These are phyloP conservation scores for peach (Prunus persica) DNA, from an alignment of 306 rosid genomes.

Conservation along the genomic window DNA sequence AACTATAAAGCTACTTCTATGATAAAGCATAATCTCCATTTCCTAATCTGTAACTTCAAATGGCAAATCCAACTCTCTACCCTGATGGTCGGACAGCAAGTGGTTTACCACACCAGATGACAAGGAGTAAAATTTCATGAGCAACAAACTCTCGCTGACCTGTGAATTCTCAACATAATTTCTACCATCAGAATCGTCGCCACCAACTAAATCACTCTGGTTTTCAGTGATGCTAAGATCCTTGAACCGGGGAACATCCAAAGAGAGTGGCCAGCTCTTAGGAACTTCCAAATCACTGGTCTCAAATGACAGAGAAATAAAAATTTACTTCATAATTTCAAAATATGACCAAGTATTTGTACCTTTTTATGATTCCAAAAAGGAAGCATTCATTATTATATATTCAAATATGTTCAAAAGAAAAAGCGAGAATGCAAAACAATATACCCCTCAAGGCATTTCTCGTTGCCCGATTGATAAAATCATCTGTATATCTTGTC, in stretches of 20 bases:
- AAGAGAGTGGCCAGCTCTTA: constrained; percentile 41
- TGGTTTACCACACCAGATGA: constrained; percentile 53
- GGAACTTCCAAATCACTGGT: constrained; percentile 56
- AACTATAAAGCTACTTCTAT: constrained; percentile 54
- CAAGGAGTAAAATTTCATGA: constrained; percentile 74
- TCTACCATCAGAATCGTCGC: constrained; percentile 41
- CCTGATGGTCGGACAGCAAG: constrained; percentile 51
- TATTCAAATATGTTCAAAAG: not conserved
- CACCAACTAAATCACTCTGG: constrained; percentile 24
- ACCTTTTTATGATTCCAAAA: not conserved
- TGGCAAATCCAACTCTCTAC: constrained; percentile 61
- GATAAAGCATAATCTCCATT: constrained; percentile 50
- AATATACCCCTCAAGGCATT: constrained; percentile 50
- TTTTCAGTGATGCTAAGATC: constrained; percentile 24
- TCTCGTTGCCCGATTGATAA: constrained; percentile 47
- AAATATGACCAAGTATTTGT: not conserved
- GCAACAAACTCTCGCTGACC: constrained; percentile 72
- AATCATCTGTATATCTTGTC: constrained; percentile 51
- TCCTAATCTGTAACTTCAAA: constrained; percentile 75
- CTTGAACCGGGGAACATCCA: constrained; percentile 39
- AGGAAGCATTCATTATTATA: not conserved
- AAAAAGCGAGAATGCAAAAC: not conserved
- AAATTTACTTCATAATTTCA: not conserved
- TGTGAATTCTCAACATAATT: constrained; percentile 68
- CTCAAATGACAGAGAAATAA: not conserved